phyloP scores from a whole-genome alignment of 2,329 filamentous ascomycete genomes.

The Calonectria multiphialidica region DNA sequence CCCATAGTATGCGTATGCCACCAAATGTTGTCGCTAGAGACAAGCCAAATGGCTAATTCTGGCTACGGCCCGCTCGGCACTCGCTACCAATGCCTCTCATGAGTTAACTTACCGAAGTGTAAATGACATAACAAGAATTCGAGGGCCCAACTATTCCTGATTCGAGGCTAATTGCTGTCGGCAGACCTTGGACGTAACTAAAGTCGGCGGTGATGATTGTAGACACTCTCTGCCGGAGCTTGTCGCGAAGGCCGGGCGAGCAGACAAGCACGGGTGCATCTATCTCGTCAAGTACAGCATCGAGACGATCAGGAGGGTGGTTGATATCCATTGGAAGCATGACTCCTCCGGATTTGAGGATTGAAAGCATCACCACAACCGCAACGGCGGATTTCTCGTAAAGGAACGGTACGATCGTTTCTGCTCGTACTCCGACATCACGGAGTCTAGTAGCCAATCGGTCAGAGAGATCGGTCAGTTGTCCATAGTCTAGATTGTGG shows the following conservation, averaged over 20 bases:
- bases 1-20: neutral
- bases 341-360: slow-evolving; percentile 5
- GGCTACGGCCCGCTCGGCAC: neutral
- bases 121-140: slow-evolving; percentile 6
- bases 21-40: neutral
- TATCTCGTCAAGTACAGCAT: slow-evolving; percentile 2
- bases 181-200: neutral
- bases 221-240: neutral
- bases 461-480: slow-evolving; percentile 3
- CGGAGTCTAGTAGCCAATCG: neutral
- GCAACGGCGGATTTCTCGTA: slow-evolving; percentile 5
- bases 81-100: neutral
- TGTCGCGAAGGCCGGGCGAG: slow-evolving; percentile 4
- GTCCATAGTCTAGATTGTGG: slow-evolving; percentile 1
- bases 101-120: slow-evolving; percentile 6
- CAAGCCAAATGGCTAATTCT: neutral
- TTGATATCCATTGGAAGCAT: slow-evolving; percentile 5
- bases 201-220: neutral
- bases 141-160: slow-evolving; percentile 1
- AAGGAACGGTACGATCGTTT: slow-evolving; percentile 8
- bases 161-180: slow-evolving; percentile 2
- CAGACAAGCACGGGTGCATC: slow-evolving; percentile 8
- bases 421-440: slow-evolving; percentile 7
- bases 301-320: slow-evolving; percentile 1
- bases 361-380: slow-evolving; percentile 7